Evolutionary conservation across 2,329 filamentous ascomycete species (phyloP).

Genomic region (Fusarium brachygibbosum): DNA sequence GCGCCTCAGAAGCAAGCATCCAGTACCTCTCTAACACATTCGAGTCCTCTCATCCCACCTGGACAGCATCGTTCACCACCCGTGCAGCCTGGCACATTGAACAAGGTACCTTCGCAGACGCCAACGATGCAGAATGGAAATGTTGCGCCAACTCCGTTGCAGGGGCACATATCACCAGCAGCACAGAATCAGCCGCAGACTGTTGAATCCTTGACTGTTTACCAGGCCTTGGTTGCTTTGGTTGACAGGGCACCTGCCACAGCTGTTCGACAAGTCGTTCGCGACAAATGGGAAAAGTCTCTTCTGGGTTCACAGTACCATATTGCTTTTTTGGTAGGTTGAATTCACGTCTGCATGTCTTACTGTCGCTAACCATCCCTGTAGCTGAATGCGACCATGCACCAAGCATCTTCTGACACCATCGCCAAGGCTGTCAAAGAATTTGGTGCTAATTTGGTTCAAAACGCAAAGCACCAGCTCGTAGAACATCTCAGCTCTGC

Average conservation of each 20-base stretch:
- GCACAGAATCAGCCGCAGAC: constrained; percentile 1
- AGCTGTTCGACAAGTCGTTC: constrained; percentile 62
- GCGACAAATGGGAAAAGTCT: constrained; percentile 66
- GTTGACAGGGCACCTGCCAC: constrained; percentile 59
- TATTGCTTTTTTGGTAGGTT: constrained; percentile 65
- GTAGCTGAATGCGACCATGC: constrained; percentile 65
- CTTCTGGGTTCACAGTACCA: constrained; percentile 66
- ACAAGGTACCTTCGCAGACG: constrained; percentile 9
- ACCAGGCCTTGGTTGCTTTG: constrained; percentile 44
- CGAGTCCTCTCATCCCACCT: constrained; percentile 15
- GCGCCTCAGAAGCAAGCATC: not conserved
- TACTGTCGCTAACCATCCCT: constrained; percentile 44
- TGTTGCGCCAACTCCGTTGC: not conserved
- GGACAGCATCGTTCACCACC: constrained; percentile 25
- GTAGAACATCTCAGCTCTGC: constrained; percentile 55
- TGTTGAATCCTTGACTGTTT: constrained; percentile 49
- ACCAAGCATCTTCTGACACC: constrained; percentile 57
- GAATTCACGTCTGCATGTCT: not conserved
- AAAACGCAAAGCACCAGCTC: constrained; percentile 58
- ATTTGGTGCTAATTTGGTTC: constrained; percentile 61
- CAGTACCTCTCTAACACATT: constrained; percentile 8
- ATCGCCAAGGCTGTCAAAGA: constrained; percentile 58
- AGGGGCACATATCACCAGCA: constrained; percentile 7
- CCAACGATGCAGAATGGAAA: constrained; percentile 9
- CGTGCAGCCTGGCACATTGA: constrained; percentile 8